phyloP scores from a whole-genome alignment of 2,329 filamentous ascomycete genomes.

The Hymenoscyphus linearis region DNA sequence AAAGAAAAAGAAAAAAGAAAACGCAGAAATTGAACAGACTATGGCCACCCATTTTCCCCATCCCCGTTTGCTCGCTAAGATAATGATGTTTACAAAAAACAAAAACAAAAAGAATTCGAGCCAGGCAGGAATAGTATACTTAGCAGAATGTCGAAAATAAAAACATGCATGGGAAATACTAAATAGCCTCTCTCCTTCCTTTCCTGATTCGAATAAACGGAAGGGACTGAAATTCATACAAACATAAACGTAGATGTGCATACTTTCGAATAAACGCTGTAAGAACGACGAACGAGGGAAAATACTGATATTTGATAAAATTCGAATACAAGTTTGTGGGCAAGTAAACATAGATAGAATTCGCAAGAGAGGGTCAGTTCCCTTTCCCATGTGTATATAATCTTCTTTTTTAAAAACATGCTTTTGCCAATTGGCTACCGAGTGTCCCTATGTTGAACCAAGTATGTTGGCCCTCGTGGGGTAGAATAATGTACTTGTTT shows the following conservation, averaged over 20 bases:
- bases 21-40: neutral
- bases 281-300: neutral
- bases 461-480: neutral
- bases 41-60: neutral
- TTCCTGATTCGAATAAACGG: neutral
- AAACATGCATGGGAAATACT: too few species aligned
- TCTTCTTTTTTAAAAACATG: neutral
- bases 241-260: neutral
- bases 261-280: neutral
- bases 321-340: neutral
- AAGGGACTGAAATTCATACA: neutral
- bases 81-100: neutral
- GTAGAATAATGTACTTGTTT: neutral
- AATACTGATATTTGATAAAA: neutral
- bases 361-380: neutral
- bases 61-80: slow-evolving; percentile 1
- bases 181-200: neutral
- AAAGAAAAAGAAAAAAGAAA: too few species aligned
- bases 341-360: neutral
- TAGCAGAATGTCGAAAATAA: too few species aligned
- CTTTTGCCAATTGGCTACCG: neutral
- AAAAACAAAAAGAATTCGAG: neutral
- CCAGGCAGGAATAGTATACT: too few species aligned
- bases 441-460: neutral
- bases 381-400: neutral